These are phyloP conservation scores for Malus domestica DNA, from an alignment of 306 rosid species.

Conservation along the genomic window ASM211411v1 NC_041800.1:3943001-3943500, in stretches of 20 bases:
- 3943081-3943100: neutral
- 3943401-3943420: conserved; percentile 11
- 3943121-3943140: conserved; percentile 4
- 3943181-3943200: conserved; percentile 17
- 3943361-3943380: conserved; percentile 2
- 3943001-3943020: neutral
- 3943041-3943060: neutral
- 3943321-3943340: neutral
- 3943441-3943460: no score
- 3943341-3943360: neutral
- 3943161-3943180: conserved; percentile 3
- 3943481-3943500: no score
- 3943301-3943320: conserved; percentile 16
- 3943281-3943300: conserved; percentile 13
- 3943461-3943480: no score
- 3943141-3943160: conserved; percentile 14
- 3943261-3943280: neutral
- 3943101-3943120: neutral
- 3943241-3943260: neutral
- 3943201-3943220: conserved; percentile 3
- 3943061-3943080: neutral
- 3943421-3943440: conserved; percentile 14
- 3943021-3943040: neutral
- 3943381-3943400: conserved; percentile 6
- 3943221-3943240: neutral